Evolutionary conservation across 2,329 filamentous ascomycete species (phyloP), one percentile per base, ranked within the genome.

Genomic region (Penicillium vulpinum): DNA sequence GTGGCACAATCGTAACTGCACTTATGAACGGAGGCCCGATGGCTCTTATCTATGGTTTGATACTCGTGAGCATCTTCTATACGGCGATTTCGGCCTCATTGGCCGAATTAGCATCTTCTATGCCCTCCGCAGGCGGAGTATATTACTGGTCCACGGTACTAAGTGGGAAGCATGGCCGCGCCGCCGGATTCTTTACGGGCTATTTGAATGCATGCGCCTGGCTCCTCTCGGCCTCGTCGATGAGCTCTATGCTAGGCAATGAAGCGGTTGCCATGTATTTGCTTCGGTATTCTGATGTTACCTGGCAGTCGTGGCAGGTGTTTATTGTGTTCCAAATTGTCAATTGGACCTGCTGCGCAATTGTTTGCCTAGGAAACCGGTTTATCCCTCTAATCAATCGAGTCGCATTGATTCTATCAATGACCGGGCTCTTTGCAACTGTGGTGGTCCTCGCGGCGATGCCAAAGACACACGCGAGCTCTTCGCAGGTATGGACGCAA

Each of bases 21-120:
- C 79, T 85, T 45, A 79, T 79, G 65, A 85, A 86, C 70, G 84
- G 84, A 39, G 84, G 84, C 0, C 81, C 83, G 0, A 82, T 84
- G 6, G 83, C 83, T 1, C 81, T 86, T 0, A 64, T 86, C 0
- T 86, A 85, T 66, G 83, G 85, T 60, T 81, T 86, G 24, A 67
- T 77, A 26, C 62, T 71, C 4, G 73, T 73, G 28, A 73, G 70
- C 24, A 59, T 76, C 18, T 83, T 82, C 62, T 85, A 85, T 70
- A 80, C 79, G 63, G 70, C 79, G 35, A 77, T 85, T 22, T 81
- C 80, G 0, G 80, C 81, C 2, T 82, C 78, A 18, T 75, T 85
- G 33, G 81, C 83, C 28, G 83, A 85, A 65, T 74, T 85, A 0
- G 80, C 82, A 2, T 83, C 80, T 24, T 79, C 82, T 0, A 83